Conservation (phyloP, 2,329 filamentous ascomycete genomes). For the Ceratocystis huliohia region DNA sequence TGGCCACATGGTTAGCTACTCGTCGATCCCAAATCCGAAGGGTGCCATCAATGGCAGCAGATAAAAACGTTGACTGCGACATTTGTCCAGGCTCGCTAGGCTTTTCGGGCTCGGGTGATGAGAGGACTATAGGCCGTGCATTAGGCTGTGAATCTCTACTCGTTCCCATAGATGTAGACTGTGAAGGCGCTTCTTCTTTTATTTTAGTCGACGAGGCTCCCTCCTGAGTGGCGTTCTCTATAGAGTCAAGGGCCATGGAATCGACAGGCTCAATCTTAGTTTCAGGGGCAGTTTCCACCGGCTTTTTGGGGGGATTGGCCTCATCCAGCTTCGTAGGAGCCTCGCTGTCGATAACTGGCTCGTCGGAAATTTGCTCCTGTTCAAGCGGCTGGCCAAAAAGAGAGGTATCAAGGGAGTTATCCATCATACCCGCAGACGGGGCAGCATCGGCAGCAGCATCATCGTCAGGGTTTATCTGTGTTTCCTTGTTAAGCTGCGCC, state of each 20-base stretch:
- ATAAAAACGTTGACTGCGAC: slow-evolving; percentile 71
- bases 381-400: slow-evolving; percentile 25
- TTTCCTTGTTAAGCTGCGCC: slow-evolving; percentile 23
- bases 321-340: not conserved
- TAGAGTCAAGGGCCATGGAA: slow-evolving; percentile 7
- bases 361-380: not conserved
- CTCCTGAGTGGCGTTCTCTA: not conserved
- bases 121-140: slow-evolving; percentile 14
- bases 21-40: slow-evolving; percentile 90
- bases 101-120: slow-evolving; percentile 26
- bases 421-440: slow-evolving; percentile 4
- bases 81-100: slow-evolving; percentile 44
- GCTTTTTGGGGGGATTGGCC: not conserved
- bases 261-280: not conserved
- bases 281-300: not conserved
- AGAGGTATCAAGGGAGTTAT: slow-evolving; percentile 26
- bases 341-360: slow-evolving; percentile 26
- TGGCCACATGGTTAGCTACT: slow-evolving; percentile 61
- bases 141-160: slow-evolving; percentile 12
- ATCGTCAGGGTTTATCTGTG: not conserved
- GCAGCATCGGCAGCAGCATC: not conserved
- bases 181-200: slow-evolving; percentile 8
- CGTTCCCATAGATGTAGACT: not conserved
- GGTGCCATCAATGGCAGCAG: slow-evolving; percentile 74
- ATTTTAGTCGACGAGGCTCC: slow-evolving; percentile 16